A percentile compares a stretch with the other conserved stretches of the same genome.
These are phyloP conservation scores for Pelargonium cotyledonis DNA, from an alignment of 441 rosid species.

Conservation along the genomic window DNA sequence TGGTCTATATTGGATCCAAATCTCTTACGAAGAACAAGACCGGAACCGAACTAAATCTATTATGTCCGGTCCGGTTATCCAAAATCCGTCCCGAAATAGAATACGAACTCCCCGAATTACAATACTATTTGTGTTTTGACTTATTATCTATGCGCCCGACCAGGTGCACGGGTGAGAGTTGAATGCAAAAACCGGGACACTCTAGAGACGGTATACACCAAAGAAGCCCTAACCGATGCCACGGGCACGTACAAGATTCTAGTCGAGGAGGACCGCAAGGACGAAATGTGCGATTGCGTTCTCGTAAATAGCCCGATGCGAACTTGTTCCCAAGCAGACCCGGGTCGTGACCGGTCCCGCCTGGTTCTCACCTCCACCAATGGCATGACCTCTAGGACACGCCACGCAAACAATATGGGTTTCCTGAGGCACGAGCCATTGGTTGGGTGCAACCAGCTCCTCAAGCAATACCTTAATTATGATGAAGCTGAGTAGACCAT, in stretches of 20 bases:
- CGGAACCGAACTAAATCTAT: no score
- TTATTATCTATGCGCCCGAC: neutral
- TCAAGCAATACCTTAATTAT: neutral
- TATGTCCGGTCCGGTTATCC: no score
- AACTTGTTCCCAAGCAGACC: neutral
- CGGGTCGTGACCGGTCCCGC: neutral
- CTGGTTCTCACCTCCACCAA: neutral
- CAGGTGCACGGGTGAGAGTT: neutral
- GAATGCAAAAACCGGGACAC: neutral
- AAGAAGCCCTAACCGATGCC: neutral
- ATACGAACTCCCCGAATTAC: no score
- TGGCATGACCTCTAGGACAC: neutral
- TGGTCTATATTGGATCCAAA: no score
- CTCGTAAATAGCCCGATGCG: neutral
- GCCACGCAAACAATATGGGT: conserved; percentile 1
- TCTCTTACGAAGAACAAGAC: no score
- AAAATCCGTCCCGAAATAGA: no score
- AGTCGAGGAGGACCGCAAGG: neutral
- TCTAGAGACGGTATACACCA: neutral
- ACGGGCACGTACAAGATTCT: neutral
- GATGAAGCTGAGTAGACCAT: neutral
- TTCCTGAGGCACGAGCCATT: neutral
- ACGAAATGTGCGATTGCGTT: neutral
- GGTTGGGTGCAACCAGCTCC: neutral
- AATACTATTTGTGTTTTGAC: no score